Conservation (phyloP, 768 basidiomycete genomes). For the Trametes sanguinea region DNA sequence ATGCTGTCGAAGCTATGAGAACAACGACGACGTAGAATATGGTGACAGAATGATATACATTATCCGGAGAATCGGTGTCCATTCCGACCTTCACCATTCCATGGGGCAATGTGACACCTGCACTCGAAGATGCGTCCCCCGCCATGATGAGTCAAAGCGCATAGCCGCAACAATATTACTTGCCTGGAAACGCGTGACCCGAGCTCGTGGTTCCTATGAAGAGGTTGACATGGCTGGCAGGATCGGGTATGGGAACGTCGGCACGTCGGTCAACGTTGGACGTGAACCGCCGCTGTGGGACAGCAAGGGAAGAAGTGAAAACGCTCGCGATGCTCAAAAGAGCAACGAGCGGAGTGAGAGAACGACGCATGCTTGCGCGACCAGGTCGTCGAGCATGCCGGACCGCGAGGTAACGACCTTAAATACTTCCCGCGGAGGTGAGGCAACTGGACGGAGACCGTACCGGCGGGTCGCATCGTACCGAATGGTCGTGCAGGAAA, state of each 20-base stretch:
- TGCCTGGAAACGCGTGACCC: constrained; percentile 10
- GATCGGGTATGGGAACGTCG: constrained; percentile 23
- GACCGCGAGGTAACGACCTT: background rate
- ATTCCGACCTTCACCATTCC: constrained; percentile 72
- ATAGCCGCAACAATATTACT: background rate
- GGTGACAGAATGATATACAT: constrained; percentile 3
- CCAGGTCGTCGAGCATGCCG: background rate
- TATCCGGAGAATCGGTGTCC: constrained; percentile 55
- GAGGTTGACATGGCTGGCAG: constrained; percentile 48
- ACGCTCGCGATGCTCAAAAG: background rate
- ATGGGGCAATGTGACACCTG: constrained; percentile 66
- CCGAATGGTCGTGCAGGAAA: background rate
- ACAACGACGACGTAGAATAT: background rate
- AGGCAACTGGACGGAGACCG: background rate
- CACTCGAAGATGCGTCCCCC: background rate
- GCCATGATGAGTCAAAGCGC: background rate
- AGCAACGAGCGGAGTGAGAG: constrained; percentile 2
- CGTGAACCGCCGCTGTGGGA: background rate
- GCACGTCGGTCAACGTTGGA: background rate
- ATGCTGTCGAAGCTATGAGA: constrained; percentile 27
- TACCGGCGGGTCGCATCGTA: background rate
- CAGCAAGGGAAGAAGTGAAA: background rate
- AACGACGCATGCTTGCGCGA: background rate
- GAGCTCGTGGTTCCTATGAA: constrained; percentile 69
- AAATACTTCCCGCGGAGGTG: background rate